Percentiles rank a stretch among this genome's conserved stretches.
Conservation (phyloP, 495 filamentous ascomycete genomes). For the Talaromyces adpressus region DNA sequence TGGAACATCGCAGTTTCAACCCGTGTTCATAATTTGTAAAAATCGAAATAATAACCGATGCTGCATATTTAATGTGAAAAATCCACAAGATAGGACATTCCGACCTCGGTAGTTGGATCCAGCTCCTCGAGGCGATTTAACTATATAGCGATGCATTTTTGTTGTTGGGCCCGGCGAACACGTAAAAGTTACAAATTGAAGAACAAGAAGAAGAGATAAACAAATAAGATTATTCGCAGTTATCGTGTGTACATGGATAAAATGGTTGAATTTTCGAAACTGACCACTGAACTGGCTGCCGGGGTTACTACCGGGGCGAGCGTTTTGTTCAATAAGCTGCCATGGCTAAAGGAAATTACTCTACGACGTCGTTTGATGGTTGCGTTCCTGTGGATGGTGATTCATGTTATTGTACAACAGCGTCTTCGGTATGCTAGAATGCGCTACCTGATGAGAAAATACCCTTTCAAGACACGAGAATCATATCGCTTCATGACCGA, state of each 20-base stretch:
- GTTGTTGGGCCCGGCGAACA: not conserved
- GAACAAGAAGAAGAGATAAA: not conserved
- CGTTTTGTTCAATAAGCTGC: not conserved
- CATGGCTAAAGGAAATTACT: not conserved
- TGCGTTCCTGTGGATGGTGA: not conserved
- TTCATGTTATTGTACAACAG: constrained; percentile 26
- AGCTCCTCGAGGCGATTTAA: not conserved
- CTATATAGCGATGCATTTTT: not conserved
- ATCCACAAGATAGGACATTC: not conserved
- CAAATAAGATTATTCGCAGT: not conserved
- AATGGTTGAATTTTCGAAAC: not conserved
- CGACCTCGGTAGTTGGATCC: not conserved
- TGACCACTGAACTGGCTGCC: not conserved
- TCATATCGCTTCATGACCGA: constrained; percentile 57
- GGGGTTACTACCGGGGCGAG: not conserved
- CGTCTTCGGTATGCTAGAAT: constrained; percentile 45
- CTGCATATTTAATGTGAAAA: not conserved
- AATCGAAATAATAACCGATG: not conserved
- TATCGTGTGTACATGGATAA: not conserved
- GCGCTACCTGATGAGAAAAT: constrained; percentile 34
- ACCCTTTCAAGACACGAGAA: constrained; percentile 47
- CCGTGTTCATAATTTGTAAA: not conserved
- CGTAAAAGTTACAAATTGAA: not conserved
- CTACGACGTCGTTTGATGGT: not conserved
- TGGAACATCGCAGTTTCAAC: not conserved